Evolutionary conservation across 2,329 filamentous ascomycete species (phyloP).

Genomic region (Blastomyces parvus): DNA sequence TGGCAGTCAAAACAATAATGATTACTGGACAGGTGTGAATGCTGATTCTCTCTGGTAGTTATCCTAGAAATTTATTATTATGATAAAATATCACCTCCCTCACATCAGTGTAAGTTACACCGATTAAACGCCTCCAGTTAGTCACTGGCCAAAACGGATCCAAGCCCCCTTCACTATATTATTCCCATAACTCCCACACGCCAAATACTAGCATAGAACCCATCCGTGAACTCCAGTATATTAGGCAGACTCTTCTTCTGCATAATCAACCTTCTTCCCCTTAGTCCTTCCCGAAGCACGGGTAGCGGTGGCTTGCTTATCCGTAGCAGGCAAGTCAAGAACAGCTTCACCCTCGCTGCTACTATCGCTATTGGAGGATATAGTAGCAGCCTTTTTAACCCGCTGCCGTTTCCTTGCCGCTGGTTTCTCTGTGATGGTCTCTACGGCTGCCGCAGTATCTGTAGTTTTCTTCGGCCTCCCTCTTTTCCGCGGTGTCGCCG

Average conservation of each 20-base stretch:
- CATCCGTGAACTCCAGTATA: background rate
- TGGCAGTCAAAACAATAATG: background rate
- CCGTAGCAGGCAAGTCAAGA: background rate
- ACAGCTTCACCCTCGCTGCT: background rate
- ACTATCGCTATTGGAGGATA: background rate
- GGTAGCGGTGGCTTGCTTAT: background rate
- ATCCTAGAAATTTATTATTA: background rate
- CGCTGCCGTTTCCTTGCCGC: background rate
- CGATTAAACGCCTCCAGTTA: background rate
- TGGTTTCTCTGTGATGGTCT: background rate
- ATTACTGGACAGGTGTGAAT: background rate
- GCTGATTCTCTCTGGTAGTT: background rate
- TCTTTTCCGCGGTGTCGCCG: background rate
- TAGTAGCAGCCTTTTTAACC: background rate
- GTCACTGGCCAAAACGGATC: background rate
- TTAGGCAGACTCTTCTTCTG: background rate
- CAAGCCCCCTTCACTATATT: background rate
- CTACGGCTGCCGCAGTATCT: background rate
- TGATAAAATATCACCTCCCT: background rate
- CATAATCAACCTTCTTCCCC: slow-evolving; percentile 8
- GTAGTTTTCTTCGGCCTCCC: background rate
- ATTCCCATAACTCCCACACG: background rate
- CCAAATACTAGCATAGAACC: background rate
- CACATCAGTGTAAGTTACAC: background rate
- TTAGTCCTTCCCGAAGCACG: slow-evolving; percentile 2